These are phyloP conservation scores for Iodosphaeria phyllophila DNA, from an alignment of 2,329 filamentous ascomycete species.

Conservation along the genomic window DNA sequence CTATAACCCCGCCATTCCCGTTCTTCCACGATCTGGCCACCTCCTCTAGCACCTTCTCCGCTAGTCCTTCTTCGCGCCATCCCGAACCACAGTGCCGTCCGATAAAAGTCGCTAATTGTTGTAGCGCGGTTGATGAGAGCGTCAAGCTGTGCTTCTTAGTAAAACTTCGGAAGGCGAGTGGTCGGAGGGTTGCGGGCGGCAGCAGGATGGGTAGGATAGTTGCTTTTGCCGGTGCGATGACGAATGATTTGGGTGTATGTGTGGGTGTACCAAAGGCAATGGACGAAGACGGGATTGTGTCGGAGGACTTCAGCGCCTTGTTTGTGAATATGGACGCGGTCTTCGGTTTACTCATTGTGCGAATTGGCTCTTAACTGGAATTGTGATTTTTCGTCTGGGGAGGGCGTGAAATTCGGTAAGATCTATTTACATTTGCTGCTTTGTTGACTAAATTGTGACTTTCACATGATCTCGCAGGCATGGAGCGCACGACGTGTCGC, in stretches of 20 bases:
- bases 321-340: slow-evolving; percentile 19
- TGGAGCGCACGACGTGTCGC: background rate
- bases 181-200: slow-evolving; percentile 69
- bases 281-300: slow-evolving; percentile 68
- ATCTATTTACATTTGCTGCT: too few species aligned
- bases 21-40: slow-evolving; percentile 85
- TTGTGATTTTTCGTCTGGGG: background rate
- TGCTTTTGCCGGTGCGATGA: slow-evolving; percentile 29
- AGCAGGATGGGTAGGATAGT: slow-evolving; percentile 75
- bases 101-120: slow-evolving; percentile 73
- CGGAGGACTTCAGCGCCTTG: slow-evolving; percentile 20
- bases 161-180: slow-evolving; percentile 84
- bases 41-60: slow-evolving; percentile 83
- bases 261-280: slow-evolving; percentile 78
- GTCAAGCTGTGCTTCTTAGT: slow-evolving; percentile 96
- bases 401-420: too few species aligned
- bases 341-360: slow-evolving; percentile 9
- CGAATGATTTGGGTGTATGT: slow-evolving; percentile 54
- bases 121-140: slow-evolving; percentile 69
- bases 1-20: slow-evolving; percentile 71
- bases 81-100: slow-evolving; percentile 85
- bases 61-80: slow-evolving; percentile 91
- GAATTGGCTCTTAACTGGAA: slow-evolving; percentile 6
- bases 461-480: background rate
- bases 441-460: background rate